Evolutionary conservation across 331 rosid genomes (phyloP).

Genomic region (Rosa hybrid): DNA sequence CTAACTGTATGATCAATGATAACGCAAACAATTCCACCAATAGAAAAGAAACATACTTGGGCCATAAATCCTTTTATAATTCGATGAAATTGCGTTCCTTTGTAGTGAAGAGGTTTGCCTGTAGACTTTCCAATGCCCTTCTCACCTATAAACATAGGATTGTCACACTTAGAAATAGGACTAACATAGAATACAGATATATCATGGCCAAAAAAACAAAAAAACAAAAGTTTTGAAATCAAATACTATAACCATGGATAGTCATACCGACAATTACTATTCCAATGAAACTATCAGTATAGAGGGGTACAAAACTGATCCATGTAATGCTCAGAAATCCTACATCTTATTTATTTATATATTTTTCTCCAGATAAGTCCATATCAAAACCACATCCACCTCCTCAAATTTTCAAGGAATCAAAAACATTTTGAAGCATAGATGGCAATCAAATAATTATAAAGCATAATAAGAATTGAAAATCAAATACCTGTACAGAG

Average conservation of each 20-base stretch:
- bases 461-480: neutral
- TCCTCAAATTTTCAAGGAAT: neutral
- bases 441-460: neutral
- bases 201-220: neutral
- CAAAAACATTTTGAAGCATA: neutral
- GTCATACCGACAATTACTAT: neutral
- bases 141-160: constrained; percentile 57
- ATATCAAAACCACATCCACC: neutral
- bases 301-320: neutral
- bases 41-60: constrained; percentile 63
- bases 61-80: constrained; percentile 96
- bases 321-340: neutral
- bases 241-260: neutral
- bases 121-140: constrained; percentile 88
- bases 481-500: constrained; percentile 81
- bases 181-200: neutral
- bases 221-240: no score
- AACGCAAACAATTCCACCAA: neutral
- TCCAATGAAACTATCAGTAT: neutral
- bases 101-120: constrained; percentile 81
- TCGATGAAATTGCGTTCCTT: constrained; percentile 84
- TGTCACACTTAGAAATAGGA: neutral
- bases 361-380: neutral
- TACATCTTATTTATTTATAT: neutral
- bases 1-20: neutral